Evolutionary conservation across 768 basidiomycete species (phyloP).

Genomic region (Naganishia friedmannii): DNA sequence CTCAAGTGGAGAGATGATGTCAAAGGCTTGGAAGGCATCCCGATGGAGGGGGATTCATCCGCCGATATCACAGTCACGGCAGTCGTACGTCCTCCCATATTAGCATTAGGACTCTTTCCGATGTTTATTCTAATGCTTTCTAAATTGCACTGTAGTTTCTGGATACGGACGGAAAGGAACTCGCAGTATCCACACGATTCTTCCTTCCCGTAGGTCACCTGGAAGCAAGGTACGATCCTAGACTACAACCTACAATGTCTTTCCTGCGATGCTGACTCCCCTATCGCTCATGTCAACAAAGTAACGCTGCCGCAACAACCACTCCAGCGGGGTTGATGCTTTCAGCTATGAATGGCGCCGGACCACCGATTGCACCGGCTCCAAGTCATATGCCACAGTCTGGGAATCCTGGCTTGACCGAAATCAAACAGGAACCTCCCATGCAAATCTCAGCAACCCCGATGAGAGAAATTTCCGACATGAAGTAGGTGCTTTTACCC

Average conservation of each 20-base stretch:
- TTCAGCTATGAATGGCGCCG: conserved; percentile 5
- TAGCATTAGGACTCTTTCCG: no score
- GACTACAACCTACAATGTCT: background rate
- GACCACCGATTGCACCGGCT: background rate
- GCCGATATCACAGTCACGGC: conserved; percentile 74
- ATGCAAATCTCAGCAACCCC: background rate
- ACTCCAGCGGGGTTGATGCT: conserved; percentile 21
- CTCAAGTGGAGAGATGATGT: conserved; percentile 74
- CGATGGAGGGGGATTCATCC: conserved; percentile 70
- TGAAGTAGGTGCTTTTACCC: background rate
- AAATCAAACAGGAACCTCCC: conserved; percentile 10
- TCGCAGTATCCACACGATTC: conserved; percentile 9
- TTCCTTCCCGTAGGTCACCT: conserved; percentile 7
- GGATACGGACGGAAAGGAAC: conserved; percentile 16
- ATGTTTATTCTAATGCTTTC: background rate
- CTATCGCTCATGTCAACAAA: background rate
- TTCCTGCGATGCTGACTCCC: background rate
- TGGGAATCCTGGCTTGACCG: background rate
- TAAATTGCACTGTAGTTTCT: background rate
- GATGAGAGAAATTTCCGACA: conserved; percentile 5
- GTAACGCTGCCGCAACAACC: conserved; percentile 1
- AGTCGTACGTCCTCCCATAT: conserved; percentile 56
- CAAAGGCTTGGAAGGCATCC: conserved; percentile 65
- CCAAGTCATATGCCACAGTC: background rate
- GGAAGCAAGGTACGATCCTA: conserved; percentile 1